Evolutionary conservation across 805 yeast genomes (phyloP).

Genomic region (Wickerhamomyces alni): DNA sequence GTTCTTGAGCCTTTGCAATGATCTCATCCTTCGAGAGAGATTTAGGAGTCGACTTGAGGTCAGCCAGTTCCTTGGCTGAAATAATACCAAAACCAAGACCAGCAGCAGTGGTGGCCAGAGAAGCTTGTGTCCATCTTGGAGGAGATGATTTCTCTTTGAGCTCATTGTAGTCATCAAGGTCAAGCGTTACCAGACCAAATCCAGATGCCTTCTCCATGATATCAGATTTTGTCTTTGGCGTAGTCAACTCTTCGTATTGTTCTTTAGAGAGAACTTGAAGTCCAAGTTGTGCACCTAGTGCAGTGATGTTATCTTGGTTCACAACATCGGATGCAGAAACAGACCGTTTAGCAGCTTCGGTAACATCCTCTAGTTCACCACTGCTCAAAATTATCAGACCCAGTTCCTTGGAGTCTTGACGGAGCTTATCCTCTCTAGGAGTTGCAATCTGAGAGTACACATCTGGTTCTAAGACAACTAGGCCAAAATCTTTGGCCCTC

Average conservation of each 20-base stretch:
- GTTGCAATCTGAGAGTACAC: constrained; percentile 10
- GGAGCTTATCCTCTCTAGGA: constrained; percentile 13
- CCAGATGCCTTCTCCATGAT: not conserved
- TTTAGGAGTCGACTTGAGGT: not conserved
- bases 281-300: constrained; percentile 8
- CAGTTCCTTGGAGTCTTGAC: constrained; percentile 11
- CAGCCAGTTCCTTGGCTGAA: not conserved
- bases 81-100: not conserved
- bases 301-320: constrained; percentile 9
- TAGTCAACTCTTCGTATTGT: constrained; percentile 15
- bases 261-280: constrained; percentile 19
- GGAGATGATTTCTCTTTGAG: not conserved
- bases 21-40: not conserved
- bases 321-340: constrained; percentile 7
- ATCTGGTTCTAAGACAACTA: constrained; percentile 22
- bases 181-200: constrained; percentile 1
- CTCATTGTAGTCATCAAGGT: constrained; percentile 1
- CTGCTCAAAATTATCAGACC: constrained; percentile 12
- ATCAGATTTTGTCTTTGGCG: not conserved
- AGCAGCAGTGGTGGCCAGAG: not conserved
- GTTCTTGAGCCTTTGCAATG: constrained; percentile 6
- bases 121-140: not conserved
- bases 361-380: constrained; percentile 6
- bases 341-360: constrained; percentile 1
- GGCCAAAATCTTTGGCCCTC: constrained; percentile 16